Percentiles rank a stretch among this genome's conserved stretches.
Conservation (phyloP, 805 yeast species). For the Ascoidea rubescens region DNA sequence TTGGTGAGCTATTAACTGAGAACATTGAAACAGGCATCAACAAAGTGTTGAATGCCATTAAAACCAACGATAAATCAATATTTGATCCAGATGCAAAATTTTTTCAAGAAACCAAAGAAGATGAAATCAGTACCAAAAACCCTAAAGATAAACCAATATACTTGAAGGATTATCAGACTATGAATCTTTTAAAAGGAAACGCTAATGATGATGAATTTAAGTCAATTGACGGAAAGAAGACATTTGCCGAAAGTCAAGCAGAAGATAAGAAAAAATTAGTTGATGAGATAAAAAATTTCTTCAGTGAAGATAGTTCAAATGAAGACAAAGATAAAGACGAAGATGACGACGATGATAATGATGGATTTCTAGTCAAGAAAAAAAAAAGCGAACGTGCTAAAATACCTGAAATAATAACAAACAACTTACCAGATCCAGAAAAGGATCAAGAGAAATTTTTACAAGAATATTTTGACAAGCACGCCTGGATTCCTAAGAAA, state of each 20-base stretch:
- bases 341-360: conserved; percentile 28
- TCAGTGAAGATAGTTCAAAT: conserved; percentile 30
- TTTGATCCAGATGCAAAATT: conserved; percentile 60
- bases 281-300: conserved; percentile 62
- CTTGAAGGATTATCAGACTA: conserved; percentile 86
- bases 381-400: conserved; percentile 16
- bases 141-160: conserved; percentile 61
- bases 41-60: conserved; percentile 58
- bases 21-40: conserved; percentile 73
- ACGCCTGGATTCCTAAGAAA: conserved; percentile 81
- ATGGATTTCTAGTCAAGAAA: conserved; percentile 47
- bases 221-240: conserved; percentile 33
- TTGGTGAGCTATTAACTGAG: conserved; percentile 75
- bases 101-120: conserved; percentile 49
- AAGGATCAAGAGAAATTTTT: conserved; percentile 56
- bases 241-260: conserved; percentile 60
- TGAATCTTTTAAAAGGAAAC: conserved; percentile 60
- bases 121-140: conserved; percentile 12
- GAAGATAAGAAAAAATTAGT: conserved; percentile 67
- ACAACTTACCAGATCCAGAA: conserved; percentile 50
- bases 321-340: conserved; percentile 28
- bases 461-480: conserved; percentile 53
- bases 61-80: conserved; percentile 48
- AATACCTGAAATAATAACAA: conserved; percentile 15
- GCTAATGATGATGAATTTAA: conserved; percentile 33